Percentiles rank a stretch among this genome's conserved stretches.
phyloP scores from a whole-genome alignment of 257 asterid species.

The Solanum virginianum region DNA sequence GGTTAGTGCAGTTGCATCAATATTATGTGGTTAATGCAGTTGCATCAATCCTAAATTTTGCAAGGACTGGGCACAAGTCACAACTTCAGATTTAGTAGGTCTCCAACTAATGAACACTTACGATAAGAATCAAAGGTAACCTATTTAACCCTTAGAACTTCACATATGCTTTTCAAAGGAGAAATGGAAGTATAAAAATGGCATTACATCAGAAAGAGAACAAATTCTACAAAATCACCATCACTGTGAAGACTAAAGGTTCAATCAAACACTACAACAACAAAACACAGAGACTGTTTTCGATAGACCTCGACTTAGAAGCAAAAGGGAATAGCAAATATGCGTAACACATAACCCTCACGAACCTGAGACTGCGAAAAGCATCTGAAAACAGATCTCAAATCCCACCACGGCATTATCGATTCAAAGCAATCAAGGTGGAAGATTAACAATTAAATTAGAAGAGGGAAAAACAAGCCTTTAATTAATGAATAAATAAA shows the following conservation, averaged over 20 bases:
- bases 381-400: slow-evolving; percentile 23
- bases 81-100: neutral
- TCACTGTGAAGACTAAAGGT: neutral
- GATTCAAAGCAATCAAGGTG: neutral
- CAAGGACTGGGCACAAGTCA: neutral
- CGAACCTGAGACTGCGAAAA: slow-evolving; percentile 21
- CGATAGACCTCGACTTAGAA: too few species aligned
- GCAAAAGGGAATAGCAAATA: neutral
- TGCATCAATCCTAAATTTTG: neutral
- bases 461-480: neutral
- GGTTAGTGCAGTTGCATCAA: neutral
- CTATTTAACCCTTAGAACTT: neutral
- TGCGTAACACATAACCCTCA: neutral
- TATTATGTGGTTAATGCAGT: too few species aligned
- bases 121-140: neutral
- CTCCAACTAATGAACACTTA: neutral
- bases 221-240: neutral
- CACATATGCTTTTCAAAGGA: neutral
- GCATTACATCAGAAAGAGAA: neutral
- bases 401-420: slow-evolving; percentile 29
- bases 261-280: neutral
- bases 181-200: neutral
- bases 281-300: too few species aligned
- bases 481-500: neutral
- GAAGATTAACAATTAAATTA: neutral